These are phyloP conservation scores for Gossypium lobatum DNA, from an alignment of 441 rosid species.

Conservation along the genomic window DNA sequence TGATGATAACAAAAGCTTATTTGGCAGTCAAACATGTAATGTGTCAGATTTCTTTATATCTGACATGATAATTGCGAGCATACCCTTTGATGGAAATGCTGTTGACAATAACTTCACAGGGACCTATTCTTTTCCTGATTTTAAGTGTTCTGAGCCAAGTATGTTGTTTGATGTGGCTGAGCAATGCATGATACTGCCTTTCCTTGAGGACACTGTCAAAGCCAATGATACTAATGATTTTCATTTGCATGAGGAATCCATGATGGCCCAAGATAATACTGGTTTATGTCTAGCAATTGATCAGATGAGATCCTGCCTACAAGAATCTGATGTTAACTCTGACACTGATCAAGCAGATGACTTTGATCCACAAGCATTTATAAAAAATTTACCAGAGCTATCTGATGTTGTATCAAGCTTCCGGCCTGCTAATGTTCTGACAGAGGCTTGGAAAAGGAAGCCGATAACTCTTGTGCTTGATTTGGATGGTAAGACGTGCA, in stretches of 20 bases:
- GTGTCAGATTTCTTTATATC: slow-evolving; percentile 72
- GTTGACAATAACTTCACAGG: slow-evolving; percentile 39
- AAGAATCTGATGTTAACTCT: slow-evolving; percentile 42
- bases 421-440: slow-evolving; percentile 32
- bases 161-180: slow-evolving; percentile 53
- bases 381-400: slow-evolving; percentile 74
- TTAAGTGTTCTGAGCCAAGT: slow-evolving; percentile 50
- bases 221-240: slow-evolving; percentile 33
- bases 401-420: slow-evolving; percentile 67
- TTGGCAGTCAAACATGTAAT: slow-evolving; percentile 62
- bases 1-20: slow-evolving; percentile 39
- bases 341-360: slow-evolving; percentile 54
- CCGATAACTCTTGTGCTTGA: slow-evolving; percentile 78
- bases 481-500: slow-evolving; percentile 69
- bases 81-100: slow-evolving; percentile 62
- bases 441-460: slow-evolving; percentile 48
- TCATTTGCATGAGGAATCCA: slow-evolving; percentile 41
- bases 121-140: slow-evolving; percentile 52
- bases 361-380: slow-evolving; percentile 75
- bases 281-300: slow-evolving; percentile 59
- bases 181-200: slow-evolving; percentile 70
- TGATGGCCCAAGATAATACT: slow-evolving; percentile 33
- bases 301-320: slow-evolving; percentile 47
- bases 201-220: slow-evolving; percentile 59
- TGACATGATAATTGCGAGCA: slow-evolving; percentile 64